These are phyloP conservation scores for Citrus reticulata DNA, from an alignment of 345 rosid species.

Conservation along the genomic window DNA sequence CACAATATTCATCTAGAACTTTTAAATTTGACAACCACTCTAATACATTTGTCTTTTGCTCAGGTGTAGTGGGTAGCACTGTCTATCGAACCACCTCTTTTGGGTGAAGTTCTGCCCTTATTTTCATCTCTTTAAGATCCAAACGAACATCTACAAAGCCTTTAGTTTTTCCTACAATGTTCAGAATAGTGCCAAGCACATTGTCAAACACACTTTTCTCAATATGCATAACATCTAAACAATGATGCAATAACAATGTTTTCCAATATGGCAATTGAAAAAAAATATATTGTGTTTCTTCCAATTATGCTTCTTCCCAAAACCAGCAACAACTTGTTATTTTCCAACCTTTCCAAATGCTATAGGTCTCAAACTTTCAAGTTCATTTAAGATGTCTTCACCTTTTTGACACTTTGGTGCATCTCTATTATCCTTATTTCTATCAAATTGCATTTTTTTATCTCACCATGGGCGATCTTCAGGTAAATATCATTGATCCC, in stretches of 20 bases:
- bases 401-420: background rate
- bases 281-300: background rate
- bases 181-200: background rate
- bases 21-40: too few relatives aligned
- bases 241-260: background rate
- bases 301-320: background rate
- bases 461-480: background rate
- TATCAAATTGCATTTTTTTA: background rate
- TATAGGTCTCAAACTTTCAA: background rate
- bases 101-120: too few relatives aligned
- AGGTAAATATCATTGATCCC: too few relatives aligned
- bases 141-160: too few relatives aligned
- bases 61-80: too few relatives aligned
- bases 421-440: too few relatives aligned
- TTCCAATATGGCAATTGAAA: background rate
- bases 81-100: too few relatives aligned
- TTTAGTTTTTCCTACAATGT: too few relatives aligned
- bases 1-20: too few relatives aligned
- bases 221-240: constrained; percentile 15
- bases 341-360: background rate
- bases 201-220: background rate
- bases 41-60: too few relatives aligned
- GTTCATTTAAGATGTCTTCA: background rate
- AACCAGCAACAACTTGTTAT: background rate
- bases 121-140: too few relatives aligned